Conservation (phyloP, 2,329 filamentous ascomycete species). For the Fusarium sacchari region DNA sequence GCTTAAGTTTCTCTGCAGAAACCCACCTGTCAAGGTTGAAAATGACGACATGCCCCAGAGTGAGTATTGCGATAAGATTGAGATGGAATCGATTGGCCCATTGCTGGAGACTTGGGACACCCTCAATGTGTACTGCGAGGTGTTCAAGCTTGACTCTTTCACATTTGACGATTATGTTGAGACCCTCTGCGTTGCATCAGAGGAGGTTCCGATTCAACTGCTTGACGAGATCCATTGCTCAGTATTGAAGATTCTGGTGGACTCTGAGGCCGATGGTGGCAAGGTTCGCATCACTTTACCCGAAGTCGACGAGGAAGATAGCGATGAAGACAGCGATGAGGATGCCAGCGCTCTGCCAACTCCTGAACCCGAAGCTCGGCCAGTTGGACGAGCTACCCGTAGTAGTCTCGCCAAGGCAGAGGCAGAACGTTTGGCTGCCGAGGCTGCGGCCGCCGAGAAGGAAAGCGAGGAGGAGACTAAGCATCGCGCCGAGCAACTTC, state of each 20-base stretch:
- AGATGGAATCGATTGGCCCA: slow-evolving; percentile 86
- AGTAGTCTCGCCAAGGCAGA: slow-evolving; percentile 87
- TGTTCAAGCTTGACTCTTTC: slow-evolving; percentile 94
- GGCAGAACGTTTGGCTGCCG: slow-evolving; percentile 72
- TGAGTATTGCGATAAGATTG: slow-evolving; percentile 60
- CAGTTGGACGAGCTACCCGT: slow-evolving; percentile 77
- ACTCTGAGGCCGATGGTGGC: slow-evolving; percentile 77
- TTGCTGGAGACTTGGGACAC: slow-evolving; percentile 96
- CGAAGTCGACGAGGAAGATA: slow-evolving; percentile 76
- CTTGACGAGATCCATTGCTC: slow-evolving; percentile 93
- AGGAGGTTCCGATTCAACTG: slow-evolving; percentile 81
- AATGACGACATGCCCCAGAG: slow-evolving; percentile 41
- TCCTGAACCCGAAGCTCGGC: slow-evolving; percentile 77
- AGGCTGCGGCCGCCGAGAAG: slow-evolving; percentile 65
- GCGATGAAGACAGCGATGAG: slow-evolving; percentile 70
- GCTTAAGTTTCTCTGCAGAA: slow-evolving; percentile 79
- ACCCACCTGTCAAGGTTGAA: slow-evolving; percentile 64
- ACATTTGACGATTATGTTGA: slow-evolving; percentile 97
- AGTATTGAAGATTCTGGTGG: slow-evolving; percentile 86
- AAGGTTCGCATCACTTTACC: slow-evolving; percentile 83
- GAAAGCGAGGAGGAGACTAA: slow-evolving; percentile 60
- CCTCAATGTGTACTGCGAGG: slow-evolving; percentile 96
- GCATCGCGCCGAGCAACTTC: slow-evolving; percentile 80
- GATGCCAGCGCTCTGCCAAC: slow-evolving; percentile 63
- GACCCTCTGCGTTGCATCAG: slow-evolving; percentile 80